phyloP scores from a whole-genome alignment of 129 eudicot species.

The Flaveria brownii region DNA sequence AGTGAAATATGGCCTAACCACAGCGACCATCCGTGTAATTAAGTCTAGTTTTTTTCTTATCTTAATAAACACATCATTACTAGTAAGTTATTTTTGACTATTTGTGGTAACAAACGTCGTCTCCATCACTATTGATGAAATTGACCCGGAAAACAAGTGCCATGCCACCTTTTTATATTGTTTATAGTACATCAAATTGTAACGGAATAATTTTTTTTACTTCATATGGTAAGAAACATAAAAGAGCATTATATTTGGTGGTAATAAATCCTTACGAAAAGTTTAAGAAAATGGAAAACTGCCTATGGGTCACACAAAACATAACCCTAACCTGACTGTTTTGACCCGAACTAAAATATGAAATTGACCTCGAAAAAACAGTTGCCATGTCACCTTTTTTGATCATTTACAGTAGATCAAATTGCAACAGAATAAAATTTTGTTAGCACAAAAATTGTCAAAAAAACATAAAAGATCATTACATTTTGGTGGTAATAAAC shows the following conservation, averaged over 20 bases:
- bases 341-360: background rate
- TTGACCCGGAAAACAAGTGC: background rate
- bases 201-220: background rate
- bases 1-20: no score
- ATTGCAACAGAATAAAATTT: no score
- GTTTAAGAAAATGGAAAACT: no score
- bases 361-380: background rate
- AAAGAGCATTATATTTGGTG: background rate
- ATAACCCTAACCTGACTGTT: no score
- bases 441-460: no score
- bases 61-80: background rate
- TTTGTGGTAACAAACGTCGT: constrained; percentile 30
- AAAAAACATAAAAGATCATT: no score
- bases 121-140: background rate
- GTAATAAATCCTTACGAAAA: background rate
- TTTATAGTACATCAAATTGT: background rate
- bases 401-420: no score
- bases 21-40: no score
- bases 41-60: no score
- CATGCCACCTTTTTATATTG: background rate
- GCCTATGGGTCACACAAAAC: no score
- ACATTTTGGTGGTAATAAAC: no score
- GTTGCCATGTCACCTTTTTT: no score
- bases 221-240: background rate
- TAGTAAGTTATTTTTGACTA: background rate